Base-by-base conservation (phyloP, 306 rosid genomes). In the Lathyrus aphaca region DNA sequence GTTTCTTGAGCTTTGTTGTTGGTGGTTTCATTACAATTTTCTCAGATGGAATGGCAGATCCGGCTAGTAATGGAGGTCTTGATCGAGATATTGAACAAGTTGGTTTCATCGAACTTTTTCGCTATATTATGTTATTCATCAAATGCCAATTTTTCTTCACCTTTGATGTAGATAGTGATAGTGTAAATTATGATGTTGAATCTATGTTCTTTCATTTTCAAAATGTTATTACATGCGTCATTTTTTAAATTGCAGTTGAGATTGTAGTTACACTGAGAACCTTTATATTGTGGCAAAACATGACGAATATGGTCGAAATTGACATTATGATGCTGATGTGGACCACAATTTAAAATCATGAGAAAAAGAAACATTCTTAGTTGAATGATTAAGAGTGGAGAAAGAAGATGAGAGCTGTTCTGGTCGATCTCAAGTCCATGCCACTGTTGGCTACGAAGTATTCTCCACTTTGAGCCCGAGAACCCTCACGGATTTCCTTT, bases 1-100 rank as follows among this genome's bases (percentile, higher is more conserved):
- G 84, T 73, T 82, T 78, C 81, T 83, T 69, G 80, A 83, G 78
- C 82, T 85, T 79, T 64, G 78, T 77, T 68, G 69, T 75, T 23
- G 68, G 68, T 59, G 69, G 77, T 79, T 82, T 82, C 81, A 76
- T 75, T 71, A 53, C 81, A 60, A 51, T 8, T 45, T 37, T 87
- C 68, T 84, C 95, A 89, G 87, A 92, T 89, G 98, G 96, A 88
- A 92, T 86, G 98, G 91, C 96, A 82, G 84, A 89, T 87, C 98
- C 63, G 68, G 88, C 78, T 76, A 70, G 81, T 72, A 40, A 57
- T 83, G 85, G 87, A 61, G 82, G 69, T 73, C 69, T 56, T 58
- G 88, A 84, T 70, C 90, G 87, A 77, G 85, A 87, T 83, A 16
- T 82, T 75, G 96, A 88, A 55, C 93, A 88, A 78, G 98, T 90